Evolutionary conservation across 805 yeast species (phyloP).

Genomic region (Starmerella kuoi): DNA sequence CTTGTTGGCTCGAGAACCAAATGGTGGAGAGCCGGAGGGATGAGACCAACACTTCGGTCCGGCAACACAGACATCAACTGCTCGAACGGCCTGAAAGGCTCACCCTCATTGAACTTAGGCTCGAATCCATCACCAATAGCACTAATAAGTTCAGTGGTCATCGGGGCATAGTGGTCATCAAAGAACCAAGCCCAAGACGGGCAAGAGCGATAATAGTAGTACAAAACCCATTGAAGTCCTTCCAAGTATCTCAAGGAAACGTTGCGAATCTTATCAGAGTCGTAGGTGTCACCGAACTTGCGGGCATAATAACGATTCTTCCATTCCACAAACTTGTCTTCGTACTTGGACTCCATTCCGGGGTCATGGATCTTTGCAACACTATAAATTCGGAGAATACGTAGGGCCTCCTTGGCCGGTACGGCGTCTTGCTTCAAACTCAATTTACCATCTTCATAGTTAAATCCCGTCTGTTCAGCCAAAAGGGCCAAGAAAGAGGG

Average conservation of each 20-base stretch:
- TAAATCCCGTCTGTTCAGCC: constrained; percentile 31
- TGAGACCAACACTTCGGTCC: constrained; percentile 68
- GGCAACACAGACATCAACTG: constrained; percentile 97
- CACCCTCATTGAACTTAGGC: constrained; percentile 53
- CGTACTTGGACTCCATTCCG: constrained; percentile 44
- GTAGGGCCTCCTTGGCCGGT: constrained; percentile 10
- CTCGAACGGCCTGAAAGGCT: constrained; percentile 84
- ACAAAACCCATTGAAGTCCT: constrained; percentile 94
- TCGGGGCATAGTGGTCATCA: constrained; percentile 82
- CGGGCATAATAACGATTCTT: constrained; percentile 71
- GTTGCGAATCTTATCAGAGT: constrained; percentile 45
- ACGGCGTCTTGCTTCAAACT: constrained; percentile 34
- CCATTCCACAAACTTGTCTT: constrained; percentile 66
- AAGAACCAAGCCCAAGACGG: constrained; percentile 96
- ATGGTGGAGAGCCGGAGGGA: constrained; percentile 66
- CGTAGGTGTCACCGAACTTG: constrained; percentile 56
- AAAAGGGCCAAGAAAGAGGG: constrained; percentile 21
- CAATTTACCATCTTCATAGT: constrained; percentile 45
- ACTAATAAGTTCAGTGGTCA: constrained; percentile 70
- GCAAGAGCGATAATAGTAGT: constrained; percentile 79
- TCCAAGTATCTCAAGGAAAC: constrained; percentile 73
- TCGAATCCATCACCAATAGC: constrained; percentile 49
- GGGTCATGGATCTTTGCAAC: constrained; percentile 27
- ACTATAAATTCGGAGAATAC: constrained; percentile 31
- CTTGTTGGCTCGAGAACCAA: constrained; percentile 78